Percentiles rank a stretch among this genome's conserved stretches.
phyloP scores from a whole-genome alignment of 495 filamentous ascomycete genomes.

The Lasiosphaeria hispida region DNA sequence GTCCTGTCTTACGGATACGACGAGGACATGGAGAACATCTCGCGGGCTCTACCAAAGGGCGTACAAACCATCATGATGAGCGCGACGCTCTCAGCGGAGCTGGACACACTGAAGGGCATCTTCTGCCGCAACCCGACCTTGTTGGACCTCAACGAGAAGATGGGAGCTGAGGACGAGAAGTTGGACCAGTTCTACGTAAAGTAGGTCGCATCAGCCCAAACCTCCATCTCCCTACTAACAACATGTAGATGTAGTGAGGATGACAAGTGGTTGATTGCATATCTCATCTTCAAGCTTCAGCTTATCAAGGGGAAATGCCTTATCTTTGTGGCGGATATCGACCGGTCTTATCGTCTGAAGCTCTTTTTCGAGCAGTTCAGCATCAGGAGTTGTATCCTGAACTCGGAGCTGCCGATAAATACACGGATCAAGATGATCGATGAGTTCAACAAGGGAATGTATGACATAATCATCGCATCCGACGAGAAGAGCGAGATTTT shows the following conservation, averaged over 20 bases:
- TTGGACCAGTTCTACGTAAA: constrained; percentile 85
- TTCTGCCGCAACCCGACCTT: constrained; percentile 80
- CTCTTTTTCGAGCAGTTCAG: constrained; percentile 96
- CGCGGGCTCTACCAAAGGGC: constrained; percentile 73
- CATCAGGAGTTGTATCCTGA: constrained; percentile 88
- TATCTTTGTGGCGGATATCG: constrained; percentile 90
- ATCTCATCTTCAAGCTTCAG: constrained; percentile 92
- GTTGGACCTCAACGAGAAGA: constrained; percentile 68
- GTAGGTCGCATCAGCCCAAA: constrained; percentile 38
- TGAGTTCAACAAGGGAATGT: constrained; percentile 76
- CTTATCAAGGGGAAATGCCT: constrained; percentile 92
- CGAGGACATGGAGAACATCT: constrained; percentile 76
- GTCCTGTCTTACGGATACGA: constrained; percentile 95
- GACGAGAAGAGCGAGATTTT: constrained; percentile 83
- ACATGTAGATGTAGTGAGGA: constrained; percentile 65
- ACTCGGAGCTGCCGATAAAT: constrained; percentile 92
- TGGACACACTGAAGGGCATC: constrained; percentile 78
- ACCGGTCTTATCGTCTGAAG: constrained; percentile 90
- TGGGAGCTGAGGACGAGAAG: constrained; percentile 66
- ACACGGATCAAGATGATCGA: constrained; percentile 91
- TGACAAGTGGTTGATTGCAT: constrained; percentile 91
- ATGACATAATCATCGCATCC: constrained; percentile 95
- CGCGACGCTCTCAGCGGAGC: constrained; percentile 82
- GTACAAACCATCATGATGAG: constrained; percentile 92
- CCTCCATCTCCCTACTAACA: neutral